phyloP scores from a whole-genome alignment of 2,329 filamentous ascomycete genomes.

The Diaporthe sp. region DNA sequence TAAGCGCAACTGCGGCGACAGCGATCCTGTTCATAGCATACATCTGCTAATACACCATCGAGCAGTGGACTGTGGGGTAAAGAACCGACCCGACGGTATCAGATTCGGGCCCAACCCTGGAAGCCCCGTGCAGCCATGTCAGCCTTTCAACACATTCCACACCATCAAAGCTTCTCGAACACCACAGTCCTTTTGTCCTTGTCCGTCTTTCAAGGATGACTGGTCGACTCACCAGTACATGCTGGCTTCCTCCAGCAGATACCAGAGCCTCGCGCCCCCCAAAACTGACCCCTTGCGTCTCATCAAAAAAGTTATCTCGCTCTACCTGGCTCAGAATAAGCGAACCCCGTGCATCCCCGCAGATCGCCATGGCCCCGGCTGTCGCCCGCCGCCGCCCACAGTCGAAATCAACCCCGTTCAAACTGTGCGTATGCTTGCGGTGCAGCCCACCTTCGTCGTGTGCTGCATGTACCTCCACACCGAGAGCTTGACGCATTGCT shows the following conservation, averaged over 20 bases:
- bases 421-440: neutral
- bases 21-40: slow-evolving; percentile 5
- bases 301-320: slow-evolving; percentile 30
- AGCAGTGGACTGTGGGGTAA: slow-evolving; percentile 19
- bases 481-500: slow-evolving; percentile 16
- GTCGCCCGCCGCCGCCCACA: slow-evolving; percentile 18
- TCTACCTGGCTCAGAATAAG: slow-evolving; percentile 19
- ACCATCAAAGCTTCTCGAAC: slow-evolving; percentile 29
- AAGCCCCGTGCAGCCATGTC: slow-evolving; percentile 8
- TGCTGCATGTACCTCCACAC: slow-evolving; percentile 23
- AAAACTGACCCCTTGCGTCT: slow-evolving; percentile 15
- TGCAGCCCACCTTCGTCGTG: slow-evolving; percentile 22
- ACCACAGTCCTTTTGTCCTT: neutral
- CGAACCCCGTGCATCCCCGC: slow-evolving; percentile 31
- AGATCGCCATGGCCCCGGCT: slow-evolving; percentile 36
- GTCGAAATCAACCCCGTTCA: neutral
- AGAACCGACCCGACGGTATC: slow-evolving; percentile 33
- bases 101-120: slow-evolving; percentile 24
- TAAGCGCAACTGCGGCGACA: slow-evolving; percentile 6
- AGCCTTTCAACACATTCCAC: neutral
- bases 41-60: neutral
- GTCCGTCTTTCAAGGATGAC: neutral
- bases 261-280: neutral
- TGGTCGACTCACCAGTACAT: neutral
- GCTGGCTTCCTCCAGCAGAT: neutral